Conservation (phyloP, 2,329 filamentous ascomycete species). For the Alternaria infectoria region DNA sequence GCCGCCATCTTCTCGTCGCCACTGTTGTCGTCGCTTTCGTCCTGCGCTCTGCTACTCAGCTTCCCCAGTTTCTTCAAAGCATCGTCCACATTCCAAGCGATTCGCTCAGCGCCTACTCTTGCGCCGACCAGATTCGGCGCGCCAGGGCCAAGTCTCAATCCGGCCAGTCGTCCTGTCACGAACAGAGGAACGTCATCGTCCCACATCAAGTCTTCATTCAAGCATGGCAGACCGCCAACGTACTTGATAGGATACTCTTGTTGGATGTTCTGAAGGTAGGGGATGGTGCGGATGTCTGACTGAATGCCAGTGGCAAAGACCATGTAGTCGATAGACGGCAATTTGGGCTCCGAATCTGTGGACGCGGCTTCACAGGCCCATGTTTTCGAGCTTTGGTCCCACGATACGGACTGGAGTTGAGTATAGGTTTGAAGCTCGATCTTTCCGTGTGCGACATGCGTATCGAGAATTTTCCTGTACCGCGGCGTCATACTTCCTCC, state of each 20-base stretch:
- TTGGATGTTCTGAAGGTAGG: conserved; percentile 66
- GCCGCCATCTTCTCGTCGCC: conserved; percentile 30
- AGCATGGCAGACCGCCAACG: conserved; percentile 71
- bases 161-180: conserved; percentile 71
- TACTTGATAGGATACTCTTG: conserved; percentile 66
- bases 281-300: conserved; percentile 66
- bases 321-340: conserved; percentile 68
- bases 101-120: conserved; percentile 73
- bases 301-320: conserved; percentile 78
- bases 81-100: conserved; percentile 73
- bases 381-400: conserved; percentile 55
- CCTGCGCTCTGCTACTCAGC: neutral
- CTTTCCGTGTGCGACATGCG: conserved; percentile 60
- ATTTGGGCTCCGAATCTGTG: conserved; percentile 60
- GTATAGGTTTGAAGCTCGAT: conserved; percentile 66
- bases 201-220: conserved; percentile 81
- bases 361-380: conserved; percentile 22
- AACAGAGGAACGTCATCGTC: conserved; percentile 74
- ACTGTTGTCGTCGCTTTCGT: conserved; percentile 7
- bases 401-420: conserved; percentile 59
- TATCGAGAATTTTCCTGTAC: conserved; percentile 70
- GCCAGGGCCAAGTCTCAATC: conserved; percentile 72
- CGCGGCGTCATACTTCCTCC: conserved; percentile 78
- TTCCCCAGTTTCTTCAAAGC: conserved; percentile 48
- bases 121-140: conserved; percentile 77